These are phyloP conservation scores for Lenzites betulinus DNA, from an alignment of 768 basidiomycete species.

Conservation along the genomic window DNA sequence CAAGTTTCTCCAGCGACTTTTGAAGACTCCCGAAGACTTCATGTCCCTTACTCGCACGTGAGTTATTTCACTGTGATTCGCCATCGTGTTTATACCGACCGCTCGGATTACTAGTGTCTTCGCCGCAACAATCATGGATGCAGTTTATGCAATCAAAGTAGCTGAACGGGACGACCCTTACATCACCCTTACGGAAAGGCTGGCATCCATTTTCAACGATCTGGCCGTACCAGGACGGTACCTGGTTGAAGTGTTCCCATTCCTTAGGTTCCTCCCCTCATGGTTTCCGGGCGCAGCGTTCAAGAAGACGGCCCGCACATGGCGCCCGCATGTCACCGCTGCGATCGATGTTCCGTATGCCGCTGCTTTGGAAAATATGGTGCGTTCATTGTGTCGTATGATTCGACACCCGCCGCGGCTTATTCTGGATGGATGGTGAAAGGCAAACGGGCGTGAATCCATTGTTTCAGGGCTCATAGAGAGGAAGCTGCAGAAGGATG, in stretches of 20 bases:
- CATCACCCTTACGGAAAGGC: conserved; percentile 27
- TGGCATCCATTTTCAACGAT: conserved; percentile 30
- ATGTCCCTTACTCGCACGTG: conserved; percentile 8
- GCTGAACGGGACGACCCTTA: conserved; percentile 29
- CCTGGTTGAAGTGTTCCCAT: conserved; percentile 35
- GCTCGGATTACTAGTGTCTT: not conserved
- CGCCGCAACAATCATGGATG: conserved; percentile 22
- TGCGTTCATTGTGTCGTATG: not conserved
- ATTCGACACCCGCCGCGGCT: not conserved
- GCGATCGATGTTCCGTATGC: not conserved
- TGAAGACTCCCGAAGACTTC: conserved; percentile 12
- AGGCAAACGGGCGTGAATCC: conserved; percentile 11
- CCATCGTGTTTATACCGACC: no score
- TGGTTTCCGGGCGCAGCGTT: conserved; percentile 24
- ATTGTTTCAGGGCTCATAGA: conserved; percentile 7
- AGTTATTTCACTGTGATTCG: not conserved
- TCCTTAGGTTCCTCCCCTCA: conserved; percentile 17
- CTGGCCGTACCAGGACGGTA: conserved; percentile 27
- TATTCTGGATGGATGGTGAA: not conserved
- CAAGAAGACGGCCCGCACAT: conserved; percentile 8
- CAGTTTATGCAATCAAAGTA: conserved; percentile 34
- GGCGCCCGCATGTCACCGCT: not conserved
- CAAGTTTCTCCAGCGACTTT: not conserved
- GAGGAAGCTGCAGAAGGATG: not conserved
- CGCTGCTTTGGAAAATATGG: conserved; percentile 1